Evolutionary conservation across 2,329 filamentous ascomycete species (phyloP), one percentile per base, ranked within the genome.

Genomic region (Hypoxylon sp.): DNA sequence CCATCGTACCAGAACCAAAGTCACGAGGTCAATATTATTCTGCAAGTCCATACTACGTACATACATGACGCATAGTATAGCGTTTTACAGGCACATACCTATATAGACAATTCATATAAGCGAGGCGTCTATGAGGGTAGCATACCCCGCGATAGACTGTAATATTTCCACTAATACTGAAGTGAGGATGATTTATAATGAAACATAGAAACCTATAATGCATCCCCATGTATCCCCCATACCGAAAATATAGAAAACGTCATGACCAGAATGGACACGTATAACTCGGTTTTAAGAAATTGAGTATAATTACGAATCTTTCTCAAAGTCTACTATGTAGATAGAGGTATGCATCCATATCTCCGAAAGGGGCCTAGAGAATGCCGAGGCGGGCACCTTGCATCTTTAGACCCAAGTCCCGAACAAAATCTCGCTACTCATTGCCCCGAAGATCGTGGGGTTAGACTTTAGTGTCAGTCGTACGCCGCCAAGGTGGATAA

Each of bases 391-490:
- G 63, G 57, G 46, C 34, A 46, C 41, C 61, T 37, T 62, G 67
- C 53, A 55, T 54, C 12, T 51, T 45, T 65, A 59, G 47, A 52
- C 46, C 37, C 47, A 34, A 45, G 43, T 21, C 45, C 52, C 41
- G 27, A 46, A 52, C 25, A n/a, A 63, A 41, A 63, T 37, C 58
- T 71, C 70, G 70, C 70, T 70, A 37, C 19, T 9, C 55, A 67
- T 67, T 72, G 59, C 50, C 52, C 70, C 70, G 70, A 72, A n/a
- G 63, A 67, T 65, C 68, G 70, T 67, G 70, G 70, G 70, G 70
- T 69, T 52, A 29, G 12, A 37, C 45, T 21, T 16, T 41, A 47
- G 50, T 50, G n/a, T 59, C 51, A 6, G 43, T 55, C 43, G 50
- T 34, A 59, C 34, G 50, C 46, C 11, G 23, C 41, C 43, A 45